These are phyloP conservation scores for Mycena floridula DNA, from an alignment of 768 basidiomycete species.

Conservation along the genomic window DNA sequence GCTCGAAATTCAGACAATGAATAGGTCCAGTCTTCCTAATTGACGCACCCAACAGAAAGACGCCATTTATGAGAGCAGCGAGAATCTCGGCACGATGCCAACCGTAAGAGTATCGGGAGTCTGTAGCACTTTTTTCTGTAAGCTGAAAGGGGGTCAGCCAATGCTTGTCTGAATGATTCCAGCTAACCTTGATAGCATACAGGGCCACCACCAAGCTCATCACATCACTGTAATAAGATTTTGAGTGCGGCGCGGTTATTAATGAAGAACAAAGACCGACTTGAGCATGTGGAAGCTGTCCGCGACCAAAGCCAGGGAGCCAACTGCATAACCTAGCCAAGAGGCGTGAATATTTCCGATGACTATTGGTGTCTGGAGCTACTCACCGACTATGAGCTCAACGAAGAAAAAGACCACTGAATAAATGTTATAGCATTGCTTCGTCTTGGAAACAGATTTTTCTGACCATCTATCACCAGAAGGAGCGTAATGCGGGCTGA, in stretches of 20 bases:
- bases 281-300: slow-evolving; percentile 99
- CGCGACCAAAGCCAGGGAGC: slow-evolving; percentile 90
- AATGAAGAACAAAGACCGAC: slow-evolving; percentile 34
- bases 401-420: slow-evolving; percentile 80
- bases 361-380: neutral
- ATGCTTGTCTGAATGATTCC: slow-evolving; percentile 1
- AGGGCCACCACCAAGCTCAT: slow-evolving; percentile 93
- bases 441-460: too few species aligned
- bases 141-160: slow-evolving; percentile 37
- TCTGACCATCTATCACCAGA: slow-evolving; percentile 82
- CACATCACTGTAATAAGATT: slow-evolving; percentile 67
- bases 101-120: slow-evolving; percentile 91
- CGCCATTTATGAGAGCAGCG: slow-evolving; percentile 92
- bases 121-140: slow-evolving; percentile 47
- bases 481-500: slow-evolving; percentile 70
- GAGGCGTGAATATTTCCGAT: neutral
- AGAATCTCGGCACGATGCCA: slow-evolving; percentile 98
- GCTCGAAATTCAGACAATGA: neutral
- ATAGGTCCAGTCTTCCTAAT: too few species aligned
- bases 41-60: too few species aligned
- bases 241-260: slow-evolving; percentile 3
- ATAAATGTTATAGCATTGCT: too few species aligned
- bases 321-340: slow-evolving; percentile 90
- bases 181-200: slow-evolving; percentile 78
- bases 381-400: slow-evolving; percentile 73